phyloP scores from a whole-genome alignment of 306 rosid species.

The Bauhinia variegata region DNA sequence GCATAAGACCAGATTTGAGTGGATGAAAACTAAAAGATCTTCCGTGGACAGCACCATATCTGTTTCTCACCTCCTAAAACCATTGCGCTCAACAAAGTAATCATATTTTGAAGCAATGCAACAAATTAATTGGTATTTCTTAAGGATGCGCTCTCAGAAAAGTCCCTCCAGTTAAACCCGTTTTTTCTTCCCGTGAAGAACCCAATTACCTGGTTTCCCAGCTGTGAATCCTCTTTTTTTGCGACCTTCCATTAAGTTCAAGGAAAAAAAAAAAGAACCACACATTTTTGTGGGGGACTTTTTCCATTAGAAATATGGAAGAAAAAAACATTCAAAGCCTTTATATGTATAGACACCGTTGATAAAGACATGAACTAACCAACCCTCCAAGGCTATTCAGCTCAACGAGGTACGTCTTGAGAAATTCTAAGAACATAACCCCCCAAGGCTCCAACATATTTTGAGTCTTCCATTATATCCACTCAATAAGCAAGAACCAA shows the following conservation, averaged over 20 bases:
- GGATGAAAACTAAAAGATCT: background rate
- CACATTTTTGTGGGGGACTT: background rate
- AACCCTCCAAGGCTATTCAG: slow-evolving; percentile 28
- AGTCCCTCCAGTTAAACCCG: slow-evolving; percentile 7
- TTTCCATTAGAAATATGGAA: slow-evolving; percentile 13
- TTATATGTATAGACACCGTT: background rate
- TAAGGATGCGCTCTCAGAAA: slow-evolving; percentile 1
- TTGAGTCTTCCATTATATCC: slow-evolving; percentile 14
- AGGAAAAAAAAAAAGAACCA: background rate
- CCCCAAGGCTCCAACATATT: background rate
- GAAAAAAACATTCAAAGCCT: slow-evolving; percentile 17
- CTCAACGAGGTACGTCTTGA: slow-evolving; percentile 1
- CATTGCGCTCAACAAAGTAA: too few relatives aligned
- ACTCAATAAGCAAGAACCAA: background rate
- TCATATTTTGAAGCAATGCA: too few relatives aligned
- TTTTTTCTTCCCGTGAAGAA: slow-evolving; percentile 12
- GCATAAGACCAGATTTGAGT: too few relatives aligned
- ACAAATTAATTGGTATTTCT: background rate
- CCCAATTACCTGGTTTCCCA: background rate
- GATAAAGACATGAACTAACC: background rate
- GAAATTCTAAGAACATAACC: slow-evolving; percentile 20
- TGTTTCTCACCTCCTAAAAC: too few relatives aligned
- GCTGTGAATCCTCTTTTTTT: background rate
- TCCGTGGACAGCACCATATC: background rate
- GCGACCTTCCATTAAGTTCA: slow-evolving; percentile 11